phyloP scores from a whole-genome alignment of 2,329 filamentous ascomycete species.

The Cladosporium velox region DNA sequence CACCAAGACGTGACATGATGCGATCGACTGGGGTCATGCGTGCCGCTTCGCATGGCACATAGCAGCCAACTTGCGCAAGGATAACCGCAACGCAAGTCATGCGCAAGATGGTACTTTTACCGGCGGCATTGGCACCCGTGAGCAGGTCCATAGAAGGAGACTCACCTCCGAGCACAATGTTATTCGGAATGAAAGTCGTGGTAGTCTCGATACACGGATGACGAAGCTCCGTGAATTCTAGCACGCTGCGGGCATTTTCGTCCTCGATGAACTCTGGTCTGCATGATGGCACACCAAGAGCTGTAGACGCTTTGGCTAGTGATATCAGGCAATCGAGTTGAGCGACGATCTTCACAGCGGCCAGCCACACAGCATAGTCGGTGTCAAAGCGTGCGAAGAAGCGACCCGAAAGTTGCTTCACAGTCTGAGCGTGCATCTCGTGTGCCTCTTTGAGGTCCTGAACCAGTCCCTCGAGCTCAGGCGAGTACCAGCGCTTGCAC shows the following conservation, averaged over 20 bases:
- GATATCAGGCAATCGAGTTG: slow-evolving; percentile 95
- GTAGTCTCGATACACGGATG: slow-evolving; percentile 93
- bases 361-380: slow-evolving; percentile 81
- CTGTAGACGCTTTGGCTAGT: slow-evolving; percentile 82
- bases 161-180: slow-evolving; percentile 81
- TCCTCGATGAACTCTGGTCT: slow-evolving; percentile 84
- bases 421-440: slow-evolving; percentile 87
- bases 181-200: slow-evolving; percentile 94
- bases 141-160: slow-evolving; percentile 83
- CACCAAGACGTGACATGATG: slow-evolving; percentile 97
- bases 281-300: slow-evolving; percentile 83
- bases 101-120: slow-evolving; percentile 92
- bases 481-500: slow-evolving; percentile 92
- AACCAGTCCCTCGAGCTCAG: slow-evolving; percentile 77
- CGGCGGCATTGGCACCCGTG: slow-evolving; percentile 94
- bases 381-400: slow-evolving; percentile 88
- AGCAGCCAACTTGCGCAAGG: slow-evolving; percentile 94
- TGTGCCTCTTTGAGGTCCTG: slow-evolving; percentile 89
- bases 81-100: slow-evolving; percentile 98
- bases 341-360: slow-evolving; percentile 83
- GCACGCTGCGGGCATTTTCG: slow-evolving; percentile 67
- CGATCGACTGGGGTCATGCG: slow-evolving; percentile 87
- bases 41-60: slow-evolving; percentile 81
- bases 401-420: slow-evolving; percentile 78
- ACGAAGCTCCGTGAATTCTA: slow-evolving; percentile 90